Evolutionary conservation across 768 basidiomycete genomes (phyloP).

Genomic region (Plicaturopsis crispa): DNA sequence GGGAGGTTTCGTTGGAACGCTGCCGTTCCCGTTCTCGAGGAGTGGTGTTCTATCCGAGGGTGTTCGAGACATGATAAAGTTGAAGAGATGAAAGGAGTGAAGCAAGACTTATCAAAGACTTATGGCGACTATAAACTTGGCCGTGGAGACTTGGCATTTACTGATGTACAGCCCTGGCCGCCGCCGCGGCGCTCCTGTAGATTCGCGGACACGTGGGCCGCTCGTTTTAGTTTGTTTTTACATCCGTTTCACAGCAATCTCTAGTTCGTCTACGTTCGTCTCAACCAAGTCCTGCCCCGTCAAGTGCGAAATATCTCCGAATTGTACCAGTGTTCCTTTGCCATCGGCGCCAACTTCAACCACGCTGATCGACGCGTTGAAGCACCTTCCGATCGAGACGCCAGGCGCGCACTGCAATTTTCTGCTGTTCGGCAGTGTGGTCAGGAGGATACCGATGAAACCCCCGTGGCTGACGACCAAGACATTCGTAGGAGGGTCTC

Average conservation of each 20-base stretch:
- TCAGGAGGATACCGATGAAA: conserved; percentile 47
- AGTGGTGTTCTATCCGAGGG: conserved; percentile 40
- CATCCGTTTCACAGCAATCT: no score
- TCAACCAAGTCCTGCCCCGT: conserved; percentile 23
- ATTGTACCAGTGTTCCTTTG: conserved; percentile 38
- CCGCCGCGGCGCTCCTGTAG: no score
- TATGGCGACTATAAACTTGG: no score
- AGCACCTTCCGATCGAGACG: conserved; percentile 28
- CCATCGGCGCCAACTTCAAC: conserved; percentile 41
- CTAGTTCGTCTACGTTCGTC: conserved; percentile 44
- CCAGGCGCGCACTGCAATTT: conserved; percentile 27
- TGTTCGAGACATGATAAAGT: conserved; percentile 26
- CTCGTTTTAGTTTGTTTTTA: no score
- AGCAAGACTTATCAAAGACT: no score
- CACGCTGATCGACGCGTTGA: conserved; percentile 51
- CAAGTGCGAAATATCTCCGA: conserved; percentile 51
- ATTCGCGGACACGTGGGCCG: no score
- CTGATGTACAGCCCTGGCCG: no score
- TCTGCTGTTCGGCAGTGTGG: conserved; percentile 34
- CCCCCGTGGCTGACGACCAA: conserved; percentile 66
- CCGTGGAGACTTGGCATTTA: no score
- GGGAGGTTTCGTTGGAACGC: conserved; percentile 13
- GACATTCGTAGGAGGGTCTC: conserved; percentile 29
- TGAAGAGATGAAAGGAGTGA: conserved; percentile 5
- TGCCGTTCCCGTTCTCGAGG: conserved; percentile 32